Base-by-base conservation (phyloP, 768 basidiomycete genomes). In the Pholiota conissans region DNA sequence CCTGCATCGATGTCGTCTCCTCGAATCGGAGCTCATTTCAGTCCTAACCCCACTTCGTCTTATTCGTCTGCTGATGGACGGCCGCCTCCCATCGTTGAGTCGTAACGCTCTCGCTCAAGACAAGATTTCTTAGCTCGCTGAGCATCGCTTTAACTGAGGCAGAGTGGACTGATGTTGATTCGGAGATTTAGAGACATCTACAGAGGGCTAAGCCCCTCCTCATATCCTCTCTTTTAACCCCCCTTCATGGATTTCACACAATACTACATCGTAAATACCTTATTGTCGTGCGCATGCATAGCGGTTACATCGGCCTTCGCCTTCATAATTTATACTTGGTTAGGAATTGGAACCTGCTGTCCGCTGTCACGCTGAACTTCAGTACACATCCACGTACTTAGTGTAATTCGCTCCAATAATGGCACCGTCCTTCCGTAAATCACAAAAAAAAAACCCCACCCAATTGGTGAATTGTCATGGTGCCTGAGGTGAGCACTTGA, bases 11-110 rank as follows among this genome's bases (percentile, higher is more conserved):
- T 39, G 58, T 62, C 40, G 49, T 42, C 47, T 61, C 61, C n/a
- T 40, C 49, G 16, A 56, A 37, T 55, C 52, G 61, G n/a, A 62
- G 47, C 53, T 51, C 63, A 61, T 13, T 54, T 62, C n/a, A 65
- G 50, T 28, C 20, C 53, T 8, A 54, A 54, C n/a, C 64, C 64
- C 30, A 42, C 54, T 2, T 34, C 56, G 14, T 37, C 58, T n/a
- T n/a, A n/a, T n/a, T n/a, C n/a, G n/a, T n/a, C n/a, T n/a, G n/a
- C n/a, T 26, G 8, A 18, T 14, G 53, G 53, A 45, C 53, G 53
- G 20, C 53, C 35, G 3, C 42, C 56, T 14, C 49, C 42, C 16
- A 48, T 48, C 34, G 47, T 45, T 18, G 34, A 39, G 24, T 47
- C 50, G 30, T 49, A 54, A 35, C 6, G 16, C 9, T 29, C 32